Evolutionary conservation across 75 land plant genomes (phyloP), one percentile per base, ranked within the genome.

Genomic region (Adiantum capillusveneris): DNA sequence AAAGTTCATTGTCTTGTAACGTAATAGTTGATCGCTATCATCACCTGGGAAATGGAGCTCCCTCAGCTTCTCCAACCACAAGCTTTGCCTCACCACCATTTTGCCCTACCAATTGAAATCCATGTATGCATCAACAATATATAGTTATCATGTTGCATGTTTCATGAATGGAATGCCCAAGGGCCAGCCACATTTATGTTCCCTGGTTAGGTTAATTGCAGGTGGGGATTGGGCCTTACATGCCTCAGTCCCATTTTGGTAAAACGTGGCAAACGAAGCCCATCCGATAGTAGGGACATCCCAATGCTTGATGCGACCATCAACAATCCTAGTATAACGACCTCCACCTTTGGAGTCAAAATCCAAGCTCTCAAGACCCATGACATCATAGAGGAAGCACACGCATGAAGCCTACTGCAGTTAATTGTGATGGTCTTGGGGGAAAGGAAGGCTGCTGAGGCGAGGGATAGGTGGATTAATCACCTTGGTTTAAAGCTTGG

Each of bases 161-260:
- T 74, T 75, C 17, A 78, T 44, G 58, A 88, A 88, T 44, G 68
- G 59, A 58, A 88, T 43, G 44, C 93, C 93, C 41, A 88, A 56
- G 11, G 93, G 88, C 52, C 93, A 73, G 29, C 93, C 93, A 56
- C 93, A 88, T 0, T 70, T 26, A 59, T 81, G 78, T 74, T 87
- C 88, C 1, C 25, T 53, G 11, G 22, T 53, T 34, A 50, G 53
- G n/a, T 65, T 65, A 36, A 1, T 53, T 14, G 2, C 59, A 17
- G 49, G 49, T 2, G 49, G 49, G 49, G 14, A 46, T 20, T 46
- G 49, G 3, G 49, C 12, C 14, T 46, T 31, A 34, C 71, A 69
- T 6, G 39, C 28, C 28, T 52, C 53, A 31, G 71, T 45, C 66
- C 71, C 60, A 53, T 26, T 44, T 62, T n/a, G 29, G 30, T 59